Conservation (phyloP, 2,329 filamentous ascomycete species). For the Fusarium nodosum region DNA sequence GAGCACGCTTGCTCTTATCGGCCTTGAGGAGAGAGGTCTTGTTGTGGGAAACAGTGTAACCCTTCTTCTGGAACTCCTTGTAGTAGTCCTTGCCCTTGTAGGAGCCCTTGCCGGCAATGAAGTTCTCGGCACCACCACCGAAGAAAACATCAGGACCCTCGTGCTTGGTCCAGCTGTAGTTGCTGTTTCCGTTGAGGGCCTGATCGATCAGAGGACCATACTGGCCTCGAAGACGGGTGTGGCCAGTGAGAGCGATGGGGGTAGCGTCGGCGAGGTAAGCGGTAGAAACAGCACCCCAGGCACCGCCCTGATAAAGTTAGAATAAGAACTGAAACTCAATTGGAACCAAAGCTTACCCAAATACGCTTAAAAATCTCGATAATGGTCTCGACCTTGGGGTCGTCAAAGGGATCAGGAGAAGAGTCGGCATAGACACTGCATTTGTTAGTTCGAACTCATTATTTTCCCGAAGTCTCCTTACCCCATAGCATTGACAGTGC, state of each 20-base stretch:
- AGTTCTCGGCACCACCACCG: conserved; percentile 86
- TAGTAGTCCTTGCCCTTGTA: conserved; percentile 84
- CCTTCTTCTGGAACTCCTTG: conserved; percentile 77
- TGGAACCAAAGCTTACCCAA: conserved; percentile 61
- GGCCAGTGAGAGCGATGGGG: conserved; percentile 79
- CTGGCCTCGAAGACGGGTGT: conserved; percentile 77
- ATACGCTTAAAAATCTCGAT: conserved; percentile 81
- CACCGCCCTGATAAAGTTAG: conserved; percentile 59
- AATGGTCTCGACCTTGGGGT: conserved; percentile 89
- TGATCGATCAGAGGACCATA: conserved; percentile 82
- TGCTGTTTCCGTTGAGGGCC: conserved; percentile 79
- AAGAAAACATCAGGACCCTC: conserved; percentile 84
- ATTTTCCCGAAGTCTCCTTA: conserved; percentile 45
- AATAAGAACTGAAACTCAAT: background rate
- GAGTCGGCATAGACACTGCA: conserved; percentile 80
- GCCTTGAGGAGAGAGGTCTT: conserved; percentile 75
- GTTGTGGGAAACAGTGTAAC: conserved; percentile 80
- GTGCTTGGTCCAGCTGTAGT: conserved; percentile 85
- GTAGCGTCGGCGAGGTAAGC: conserved; percentile 86
- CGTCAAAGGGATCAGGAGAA: conserved; percentile 79
- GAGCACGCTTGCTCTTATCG: conserved; percentile 71
- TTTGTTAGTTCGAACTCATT: conserved; percentile 14
- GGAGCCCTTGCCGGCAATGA: conserved; percentile 72
- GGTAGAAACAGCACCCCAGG: conserved; percentile 80
- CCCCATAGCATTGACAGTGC: conserved; percentile 83